Conservation (phyloP, 805 yeast species). For the Cyberlindnera euphorbiiphila region DNA sequence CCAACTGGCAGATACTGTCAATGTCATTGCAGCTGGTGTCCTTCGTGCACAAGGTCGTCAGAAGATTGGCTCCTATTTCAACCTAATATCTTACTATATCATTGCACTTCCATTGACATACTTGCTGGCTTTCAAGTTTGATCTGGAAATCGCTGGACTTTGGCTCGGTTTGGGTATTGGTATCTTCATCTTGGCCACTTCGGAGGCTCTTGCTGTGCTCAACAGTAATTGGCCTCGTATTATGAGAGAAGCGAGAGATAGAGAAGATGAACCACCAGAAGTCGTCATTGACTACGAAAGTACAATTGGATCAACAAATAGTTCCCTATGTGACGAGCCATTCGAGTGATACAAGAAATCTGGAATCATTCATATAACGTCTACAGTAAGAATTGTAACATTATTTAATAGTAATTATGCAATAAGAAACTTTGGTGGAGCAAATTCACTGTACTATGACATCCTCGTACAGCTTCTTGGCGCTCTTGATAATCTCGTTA, state of each 20-base stretch:
- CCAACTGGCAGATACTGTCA: conserved; percentile 66
- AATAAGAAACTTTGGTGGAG: too few species aligned
- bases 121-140: conserved; percentile 47
- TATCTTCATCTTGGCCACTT: conserved; percentile 46
- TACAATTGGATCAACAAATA: conserved; percentile 18
- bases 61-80: conserved; percentile 64
- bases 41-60: conserved; percentile 77
- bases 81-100: conserved; percentile 65
- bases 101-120: conserved; percentile 68
- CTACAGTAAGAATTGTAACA: too few species aligned
- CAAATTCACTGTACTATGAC: too few species aligned
- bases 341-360: too few species aligned
- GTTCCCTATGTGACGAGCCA: conserved; percentile 12
- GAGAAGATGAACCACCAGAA: conserved; percentile 30
- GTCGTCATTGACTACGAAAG: conserved; percentile 25
- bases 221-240: conserved; percentile 52
- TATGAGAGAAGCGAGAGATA: conserved; percentile 29
- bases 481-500: conserved; percentile 3
- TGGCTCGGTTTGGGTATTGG: conserved; percentile 77
- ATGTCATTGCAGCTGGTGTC: conserved; percentile 68
- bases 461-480: conserved; percentile 4
- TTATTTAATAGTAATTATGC: too few species aligned
- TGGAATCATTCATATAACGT: too few species aligned
- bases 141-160: conserved; percentile 53
- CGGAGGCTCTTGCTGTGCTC: conserved; percentile 44